Evolutionary conservation across 2,329 filamentous ascomycete genomes (phyloP).

Genomic region (Neocucurbitaria cava): DNA sequence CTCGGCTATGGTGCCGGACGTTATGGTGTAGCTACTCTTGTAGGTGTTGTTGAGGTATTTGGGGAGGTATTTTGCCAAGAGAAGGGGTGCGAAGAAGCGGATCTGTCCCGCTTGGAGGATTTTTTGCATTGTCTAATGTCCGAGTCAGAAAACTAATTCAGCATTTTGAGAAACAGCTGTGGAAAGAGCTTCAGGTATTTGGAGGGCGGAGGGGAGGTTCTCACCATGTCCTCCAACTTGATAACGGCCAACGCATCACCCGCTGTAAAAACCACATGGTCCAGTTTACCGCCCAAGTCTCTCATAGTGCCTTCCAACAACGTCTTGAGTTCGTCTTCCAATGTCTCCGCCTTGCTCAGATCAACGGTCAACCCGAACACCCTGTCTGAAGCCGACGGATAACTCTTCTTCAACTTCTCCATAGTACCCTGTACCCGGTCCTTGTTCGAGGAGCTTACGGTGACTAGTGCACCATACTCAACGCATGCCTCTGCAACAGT

Average conservation of each 20-base stretch:
- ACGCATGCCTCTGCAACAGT: slow-evolving; percentile 65
- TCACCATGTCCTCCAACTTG: slow-evolving; percentile 49
- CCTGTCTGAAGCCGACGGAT: slow-evolving; percentile 50
- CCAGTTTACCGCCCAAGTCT: slow-evolving; percentile 47
- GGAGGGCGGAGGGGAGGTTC: not conserved
- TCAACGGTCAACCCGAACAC: slow-evolving; percentile 57
- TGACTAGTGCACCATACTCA: slow-evolving; percentile 63
- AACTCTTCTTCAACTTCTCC: slow-evolving; percentile 51
- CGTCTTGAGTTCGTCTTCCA: slow-evolving; percentile 56
- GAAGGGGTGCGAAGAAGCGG: slow-evolving; percentile 59
- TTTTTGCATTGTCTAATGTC: slow-evolving; percentile 41
- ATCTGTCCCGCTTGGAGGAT: slow-evolving; percentile 56
- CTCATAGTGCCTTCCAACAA: slow-evolving; percentile 53
- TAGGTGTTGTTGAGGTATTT: slow-evolving; percentile 53
- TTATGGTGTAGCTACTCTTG: slow-evolving; percentile 62
- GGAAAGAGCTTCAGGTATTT: too few species aligned
- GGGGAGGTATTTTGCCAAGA: slow-evolving; percentile 60
- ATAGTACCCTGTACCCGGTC: slow-evolving; percentile 58
- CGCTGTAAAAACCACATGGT: slow-evolving; percentile 67
- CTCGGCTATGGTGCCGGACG: slow-evolving; percentile 60
- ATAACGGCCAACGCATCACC: slow-evolving; percentile 55
- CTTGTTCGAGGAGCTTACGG: slow-evolving; percentile 65
- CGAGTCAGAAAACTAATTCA: too few species aligned
- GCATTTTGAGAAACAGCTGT: too few species aligned
- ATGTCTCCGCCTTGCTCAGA: slow-evolving; percentile 54